Conservation (phyloP, 495 filamentous ascomycete species). For the Gamarada debralockiae region DNA sequence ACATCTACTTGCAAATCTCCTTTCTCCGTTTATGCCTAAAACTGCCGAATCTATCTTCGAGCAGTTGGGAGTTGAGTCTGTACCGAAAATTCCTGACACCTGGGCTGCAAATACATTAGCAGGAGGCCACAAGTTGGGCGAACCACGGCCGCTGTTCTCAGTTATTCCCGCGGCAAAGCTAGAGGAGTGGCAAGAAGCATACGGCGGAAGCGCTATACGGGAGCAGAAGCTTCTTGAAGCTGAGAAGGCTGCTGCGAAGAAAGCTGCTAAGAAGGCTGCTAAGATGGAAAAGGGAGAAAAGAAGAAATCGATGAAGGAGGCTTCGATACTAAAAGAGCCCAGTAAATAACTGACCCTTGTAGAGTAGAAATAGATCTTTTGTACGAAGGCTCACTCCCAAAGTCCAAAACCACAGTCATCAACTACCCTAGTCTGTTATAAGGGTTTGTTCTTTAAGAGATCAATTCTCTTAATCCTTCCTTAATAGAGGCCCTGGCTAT, state of each 20-base stretch:
- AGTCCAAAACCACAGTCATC: no score
- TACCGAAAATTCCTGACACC: background rate
- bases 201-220: background rate
- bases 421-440: no score
- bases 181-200: background rate
- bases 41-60: no score
- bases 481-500: no score
- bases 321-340: background rate
- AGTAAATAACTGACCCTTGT: background rate
- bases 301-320: background rate
- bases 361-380: background rate
- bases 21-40: no score
- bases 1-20: background rate
- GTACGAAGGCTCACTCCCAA: background rate
- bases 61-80: no score
- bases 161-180: background rate
- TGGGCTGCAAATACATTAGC: background rate
- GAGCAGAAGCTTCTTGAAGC: background rate
- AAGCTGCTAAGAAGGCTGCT: background rate
- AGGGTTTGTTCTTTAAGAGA: no score
- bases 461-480: no score
- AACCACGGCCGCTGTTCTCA: background rate
- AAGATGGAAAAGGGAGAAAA: background rate
- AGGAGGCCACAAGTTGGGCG: background rate
- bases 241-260: background rate